These are phyloP conservation scores for Microbotryomycetes sp. DNA, from an alignment of 1,284 basidiomycete species.

Conservation along the genomic window DNA sequence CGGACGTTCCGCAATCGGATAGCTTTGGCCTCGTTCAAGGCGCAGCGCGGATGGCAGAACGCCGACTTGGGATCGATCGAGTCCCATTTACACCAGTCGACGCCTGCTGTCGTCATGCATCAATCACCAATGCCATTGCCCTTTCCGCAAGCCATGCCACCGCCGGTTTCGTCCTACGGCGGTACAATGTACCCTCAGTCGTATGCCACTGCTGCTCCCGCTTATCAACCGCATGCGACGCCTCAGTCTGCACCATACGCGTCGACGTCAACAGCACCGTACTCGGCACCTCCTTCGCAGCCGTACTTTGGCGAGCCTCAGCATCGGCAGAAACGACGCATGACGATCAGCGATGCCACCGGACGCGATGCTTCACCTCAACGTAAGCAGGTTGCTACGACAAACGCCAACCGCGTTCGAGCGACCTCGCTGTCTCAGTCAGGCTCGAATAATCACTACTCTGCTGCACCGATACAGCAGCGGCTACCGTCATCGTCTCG, in stretches of 20 bases:
- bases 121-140: neutral
- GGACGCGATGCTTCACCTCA: neutral
- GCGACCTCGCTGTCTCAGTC: neutral
- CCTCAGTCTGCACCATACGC: neutral
- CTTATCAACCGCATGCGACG: neutral
- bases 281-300: neutral
- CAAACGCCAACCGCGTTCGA: neutral
- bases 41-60: conserved; percentile 29
- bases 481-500: neutral
- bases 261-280: neutral
- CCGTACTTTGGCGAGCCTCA: neutral
- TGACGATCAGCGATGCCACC: neutral
- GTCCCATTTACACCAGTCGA: conserved; percentile 18
- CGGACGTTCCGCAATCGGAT: conserved; percentile 31
- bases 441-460: neutral
- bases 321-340: neutral
- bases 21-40: conserved; percentile 33
- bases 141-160: neutral
- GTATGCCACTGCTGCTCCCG: too few relatives aligned
- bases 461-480: neutral
- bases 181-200: too few relatives aligned
- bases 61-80: conserved; percentile 31
- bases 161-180: neutral
- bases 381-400: neutral
- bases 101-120: neutral